Evolutionary conservation across 192 early-diverging fungal species (phyloP), one percentile per base, ranked within the genome.

Genomic region (Bifiguratus adelaidae): DNA sequence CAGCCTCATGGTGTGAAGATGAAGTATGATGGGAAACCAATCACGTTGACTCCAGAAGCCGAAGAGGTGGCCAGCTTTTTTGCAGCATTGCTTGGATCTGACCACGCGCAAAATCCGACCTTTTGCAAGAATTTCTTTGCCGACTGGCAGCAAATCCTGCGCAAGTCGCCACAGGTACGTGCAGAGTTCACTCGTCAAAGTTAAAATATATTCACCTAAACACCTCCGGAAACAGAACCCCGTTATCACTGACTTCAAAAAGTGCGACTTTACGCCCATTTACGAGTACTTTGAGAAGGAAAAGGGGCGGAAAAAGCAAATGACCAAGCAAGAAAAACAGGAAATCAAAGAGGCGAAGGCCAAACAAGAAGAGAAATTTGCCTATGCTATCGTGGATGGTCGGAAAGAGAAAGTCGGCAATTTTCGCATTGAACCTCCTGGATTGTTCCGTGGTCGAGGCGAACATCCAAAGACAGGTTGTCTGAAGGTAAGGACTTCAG

Each of bases 51-150:
- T 1, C 83, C 92, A 1, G 80, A 81, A 24, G 82, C 85, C 2
- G 95, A 98, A 61, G 95, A 98, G 51, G 88, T 98, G 0, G 95
- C 95, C 1, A 85, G 76, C 9, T 98, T 97, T 60, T 98, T 82
- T 74, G 95, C 91, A 19, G 84, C 76, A 11, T 42, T 94, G 19
- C 48, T 98, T 5, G 86, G 77, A 16, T 90, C 89, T 0, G 90
- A 95, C 28, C 77, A 85, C 23, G 90, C 67, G 3, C 70, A 80
- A 48, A 97, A 96, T 56, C 71, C 74, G 20, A 77, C 69, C 13
- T 98, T 98, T 57, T 75, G 78, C 49, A 69, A 75, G 44, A 98
- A 98, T 76, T 98, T 98, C 53, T 98, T 98, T 58, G 57, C 49
- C 13, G 95, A 98, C 58, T 98, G 87, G 62, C 62, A 70, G 45